Evolutionary conservation across 208 protist genomes (phyloP), one percentile per base, ranked within the genome.

Genomic region (Leishmania braziliensis): DNA sequence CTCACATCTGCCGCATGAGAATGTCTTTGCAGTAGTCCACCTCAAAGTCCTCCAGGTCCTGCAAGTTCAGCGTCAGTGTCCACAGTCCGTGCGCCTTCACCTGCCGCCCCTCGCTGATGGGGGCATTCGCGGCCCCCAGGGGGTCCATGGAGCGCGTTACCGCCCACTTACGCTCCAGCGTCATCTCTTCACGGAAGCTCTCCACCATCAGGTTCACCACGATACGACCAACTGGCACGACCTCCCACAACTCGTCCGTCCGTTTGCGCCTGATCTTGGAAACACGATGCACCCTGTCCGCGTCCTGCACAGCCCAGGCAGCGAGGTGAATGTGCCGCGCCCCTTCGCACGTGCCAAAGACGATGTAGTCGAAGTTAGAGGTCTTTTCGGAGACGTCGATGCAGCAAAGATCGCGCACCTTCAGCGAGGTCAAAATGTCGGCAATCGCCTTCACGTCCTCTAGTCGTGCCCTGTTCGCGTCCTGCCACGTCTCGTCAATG

Each of bases 11-110:
- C 5, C 82, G 81, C 80, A 97, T 86, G 60, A 97, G 86, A 9
- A 94, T 82, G 72, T 97, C 94, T 72, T 97, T 97, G 87, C 94
- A 97, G 86, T 97, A 97, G 81, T 97, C 94, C 29, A 97, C 91
- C 79, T 98, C 95, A 87, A 97, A 98, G 79, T 98, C 95, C 78
- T 96, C 93, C 48, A 98, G 81, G 79, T 98, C 95, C 76, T 98
- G 95, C 72, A 98, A 77, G 80, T 98, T 98, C 39, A 98, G 75
- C 63, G 95, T 98, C 68, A 98, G 82, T 16, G 95, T 96, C 93
- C 95, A 98, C 66, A 98, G 85, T 14, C 95, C 95, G 80, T 98
- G 95, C 36, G 93, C 89, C 23, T 84, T 85, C 43, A 92, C 89
- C 54, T 93, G 85, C 39, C 95, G 79, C 29, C 95, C 95, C 81